These are phyloP conservation scores for Sporopachydermia lactativora DNA, from an alignment of 805 yeast genomes.

Conservation along the genomic window DNA sequence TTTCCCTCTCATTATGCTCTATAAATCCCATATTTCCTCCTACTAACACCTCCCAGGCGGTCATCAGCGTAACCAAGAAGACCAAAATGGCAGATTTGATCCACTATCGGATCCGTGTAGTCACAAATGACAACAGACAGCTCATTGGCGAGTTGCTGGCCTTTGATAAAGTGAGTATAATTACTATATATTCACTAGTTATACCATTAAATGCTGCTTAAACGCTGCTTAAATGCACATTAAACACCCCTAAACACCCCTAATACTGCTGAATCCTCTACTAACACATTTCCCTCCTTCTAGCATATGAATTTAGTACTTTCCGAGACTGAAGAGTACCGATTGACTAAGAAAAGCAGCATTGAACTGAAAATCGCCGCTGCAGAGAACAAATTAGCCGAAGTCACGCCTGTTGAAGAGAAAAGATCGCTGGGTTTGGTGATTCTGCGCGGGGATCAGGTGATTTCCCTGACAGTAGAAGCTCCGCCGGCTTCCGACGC, in stretches of 20 bases:
- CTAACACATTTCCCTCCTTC: no score
- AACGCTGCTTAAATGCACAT: no score
- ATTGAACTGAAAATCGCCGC: slow-evolving; percentile 20
- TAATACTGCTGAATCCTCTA: no score
- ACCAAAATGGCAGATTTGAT: slow-evolving; percentile 52
- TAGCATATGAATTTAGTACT: slow-evolving; percentile 71
- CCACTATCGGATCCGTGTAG: slow-evolving; percentile 57
- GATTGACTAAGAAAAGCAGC: slow-evolving; percentile 50
- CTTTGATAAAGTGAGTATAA: slow-evolving; percentile 46
- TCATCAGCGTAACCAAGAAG: slow-evolving; percentile 22
- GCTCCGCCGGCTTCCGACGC: slow-evolving; percentile 37
- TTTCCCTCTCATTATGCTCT: no score
- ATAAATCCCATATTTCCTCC: no score
- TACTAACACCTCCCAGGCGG: slow-evolving; percentile 10
- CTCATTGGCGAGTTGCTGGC: slow-evolving; percentile 73
- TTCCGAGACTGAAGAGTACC: slow-evolving; percentile 70
- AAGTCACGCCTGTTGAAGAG: slow-evolving; percentile 37
- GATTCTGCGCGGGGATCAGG: slow-evolving; percentile 78
- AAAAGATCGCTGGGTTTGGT: slow-evolving; percentile 70
- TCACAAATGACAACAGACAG: slow-evolving; percentile 64
- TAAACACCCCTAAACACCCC: no score
- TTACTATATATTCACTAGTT: no score
- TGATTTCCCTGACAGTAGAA: slow-evolving; percentile 59
- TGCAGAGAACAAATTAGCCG: slow-evolving; percentile 21
- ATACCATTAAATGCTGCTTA: no score